Evolutionary conservation across 1,284 basidiomycete genomes (phyloP).

Genomic region (Clitocybe nebularis): DNA sequence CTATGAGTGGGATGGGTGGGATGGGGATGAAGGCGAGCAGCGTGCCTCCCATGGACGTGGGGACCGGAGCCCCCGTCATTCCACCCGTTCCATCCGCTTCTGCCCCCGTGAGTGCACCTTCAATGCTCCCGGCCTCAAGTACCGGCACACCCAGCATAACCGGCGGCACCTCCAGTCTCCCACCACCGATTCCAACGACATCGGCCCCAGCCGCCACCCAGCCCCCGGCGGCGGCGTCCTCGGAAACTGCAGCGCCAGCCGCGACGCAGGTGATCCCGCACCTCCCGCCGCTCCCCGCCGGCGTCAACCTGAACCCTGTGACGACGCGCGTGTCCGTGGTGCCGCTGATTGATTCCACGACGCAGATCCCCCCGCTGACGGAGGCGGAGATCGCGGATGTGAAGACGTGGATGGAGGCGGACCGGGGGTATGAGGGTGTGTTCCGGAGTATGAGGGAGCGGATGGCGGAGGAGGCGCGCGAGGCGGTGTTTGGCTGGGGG

Average conservation of each 20-base stretch:
- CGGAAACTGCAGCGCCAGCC: conserved; percentile 10
- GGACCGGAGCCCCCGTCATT: neutral
- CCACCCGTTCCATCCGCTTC: neutral
- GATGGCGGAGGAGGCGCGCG: conserved; percentile 40
- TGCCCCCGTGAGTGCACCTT: conserved; percentile 5
- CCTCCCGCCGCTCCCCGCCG: conserved; percentile 30
- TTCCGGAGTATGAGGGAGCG: conserved; percentile 41
- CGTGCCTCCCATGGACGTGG: conserved; percentile 5
- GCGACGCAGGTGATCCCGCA: conserved; percentile 13
- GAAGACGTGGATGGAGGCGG: conserved; percentile 41
- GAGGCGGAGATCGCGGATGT: conserved; percentile 35
- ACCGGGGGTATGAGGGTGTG: conserved; percentile 45
- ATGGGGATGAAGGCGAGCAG: conserved; percentile 9
- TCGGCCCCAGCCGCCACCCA: conserved; percentile 16
- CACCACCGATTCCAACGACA: conserved; percentile 11
- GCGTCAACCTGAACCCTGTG: conserved; percentile 50
- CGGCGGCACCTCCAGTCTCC: neutral
- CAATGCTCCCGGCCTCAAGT: conserved; percentile 10
- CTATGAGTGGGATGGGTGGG: neutral
- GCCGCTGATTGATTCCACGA: conserved; percentile 50
- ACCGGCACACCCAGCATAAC: conserved; percentile 9
- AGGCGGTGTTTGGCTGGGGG: conserved; percentile 23
- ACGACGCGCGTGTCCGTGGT: conserved; percentile 66
- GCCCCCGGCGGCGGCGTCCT: conserved; percentile 26
- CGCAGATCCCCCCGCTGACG: conserved; percentile 51